Conservation (phyloP, 192 early-diverging fungal species). For the Podila epicladia region DNA sequence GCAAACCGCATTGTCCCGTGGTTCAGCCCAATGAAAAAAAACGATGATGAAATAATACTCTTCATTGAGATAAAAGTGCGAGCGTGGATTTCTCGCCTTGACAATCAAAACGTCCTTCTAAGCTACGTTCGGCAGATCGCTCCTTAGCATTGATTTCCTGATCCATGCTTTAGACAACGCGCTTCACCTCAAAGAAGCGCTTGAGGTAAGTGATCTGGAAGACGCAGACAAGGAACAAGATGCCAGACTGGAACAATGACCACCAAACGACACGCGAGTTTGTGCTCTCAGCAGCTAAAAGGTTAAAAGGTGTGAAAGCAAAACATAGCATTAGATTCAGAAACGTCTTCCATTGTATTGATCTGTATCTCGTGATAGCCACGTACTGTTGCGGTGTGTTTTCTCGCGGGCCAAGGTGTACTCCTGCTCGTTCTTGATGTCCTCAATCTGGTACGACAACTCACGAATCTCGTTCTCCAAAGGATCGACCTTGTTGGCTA, state of each 20-base stretch:
- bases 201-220: constrained; percentile 84
- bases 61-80: no score
- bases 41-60: no score
- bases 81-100: no score
- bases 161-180: constrained; percentile 58
- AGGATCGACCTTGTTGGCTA: constrained; percentile 61
- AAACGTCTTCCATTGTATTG: no score
- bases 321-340: no score
- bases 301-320: not conserved
- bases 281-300: constrained; percentile 79
- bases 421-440: constrained; percentile 76
- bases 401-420: constrained; percentile 72
- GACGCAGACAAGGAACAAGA: constrained; percentile 70
- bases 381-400: constrained; percentile 76
- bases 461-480: constrained; percentile 72
- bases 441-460: constrained; percentile 67
- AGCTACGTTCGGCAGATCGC: no score
- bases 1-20: no score
- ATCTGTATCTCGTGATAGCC: not conserved
- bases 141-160: not conserved
- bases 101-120: no score
- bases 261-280: constrained; percentile 84
- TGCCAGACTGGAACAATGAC: constrained; percentile 71
- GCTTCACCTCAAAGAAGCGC: constrained; percentile 76
- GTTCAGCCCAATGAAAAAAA: no score